Evolutionary conservation across 179 eudicot species (phyloP).

Genomic region (Monotropa hypopitys): DNA sequence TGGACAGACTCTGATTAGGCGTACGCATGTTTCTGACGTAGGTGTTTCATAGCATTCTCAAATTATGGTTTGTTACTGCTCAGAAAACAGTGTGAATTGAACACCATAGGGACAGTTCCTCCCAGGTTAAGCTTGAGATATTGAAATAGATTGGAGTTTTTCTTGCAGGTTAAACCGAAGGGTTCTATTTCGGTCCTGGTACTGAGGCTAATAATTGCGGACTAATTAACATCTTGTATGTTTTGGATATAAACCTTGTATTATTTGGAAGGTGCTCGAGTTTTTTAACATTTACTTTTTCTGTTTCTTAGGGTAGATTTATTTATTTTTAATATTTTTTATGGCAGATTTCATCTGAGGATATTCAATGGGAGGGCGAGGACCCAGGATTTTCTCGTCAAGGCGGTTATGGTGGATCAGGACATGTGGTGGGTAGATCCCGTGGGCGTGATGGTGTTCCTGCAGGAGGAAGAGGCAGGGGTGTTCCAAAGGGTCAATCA

Average conservation of each 20-base stretch:
- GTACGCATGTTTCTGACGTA: background rate
- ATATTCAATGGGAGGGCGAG: slow-evolving; percentile 83
- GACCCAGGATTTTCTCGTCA: slow-evolving; percentile 65
- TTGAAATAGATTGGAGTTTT: background rate
- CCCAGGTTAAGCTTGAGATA: background rate
- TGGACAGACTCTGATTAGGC: background rate
- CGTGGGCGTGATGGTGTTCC: slow-evolving; percentile 37
- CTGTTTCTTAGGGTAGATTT: slow-evolving; percentile 38
- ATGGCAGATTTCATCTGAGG: slow-evolving; percentile 79
- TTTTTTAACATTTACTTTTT: background rate
- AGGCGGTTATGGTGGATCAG: slow-evolving; percentile 38
- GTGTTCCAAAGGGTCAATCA: slow-evolving; percentile 31
- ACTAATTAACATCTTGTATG: background rate
- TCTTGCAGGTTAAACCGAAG: background rate
- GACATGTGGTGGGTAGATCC: slow-evolving; percentile 42
- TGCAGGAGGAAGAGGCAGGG: slow-evolving; percentile 47
- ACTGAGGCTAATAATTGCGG: background rate
- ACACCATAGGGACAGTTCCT: background rate
- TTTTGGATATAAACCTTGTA: background rate
- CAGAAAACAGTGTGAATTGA: background rate
- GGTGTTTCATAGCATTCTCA: background rate
- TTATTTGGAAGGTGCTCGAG: background rate
- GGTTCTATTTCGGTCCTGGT: background rate
- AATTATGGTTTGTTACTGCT: background rate
- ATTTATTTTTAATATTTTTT: slow-evolving; percentile 75